Percentiles rank a stretch among this genome's conserved stretches.
These are phyloP conservation scores for Ganoderma resinaceum DNA, from an alignment of 1,284 basidiomycete genomes.

Conservation along the genomic window DNA sequence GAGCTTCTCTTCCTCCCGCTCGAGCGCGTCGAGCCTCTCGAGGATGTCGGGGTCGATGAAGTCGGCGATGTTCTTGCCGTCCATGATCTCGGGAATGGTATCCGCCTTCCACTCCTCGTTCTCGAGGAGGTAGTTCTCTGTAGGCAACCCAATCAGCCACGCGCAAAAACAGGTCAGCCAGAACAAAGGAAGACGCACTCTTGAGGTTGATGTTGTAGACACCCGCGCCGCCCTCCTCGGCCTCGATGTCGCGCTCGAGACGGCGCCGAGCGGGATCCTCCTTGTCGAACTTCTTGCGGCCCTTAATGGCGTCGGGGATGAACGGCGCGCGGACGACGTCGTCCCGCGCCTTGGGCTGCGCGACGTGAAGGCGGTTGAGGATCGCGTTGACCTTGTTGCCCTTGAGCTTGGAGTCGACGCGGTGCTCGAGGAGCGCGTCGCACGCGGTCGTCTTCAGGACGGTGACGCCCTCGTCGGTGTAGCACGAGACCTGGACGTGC, in stretches of 20 bases:
- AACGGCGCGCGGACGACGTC: slow-evolving; percentile 85
- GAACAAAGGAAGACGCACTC: slow-evolving; percentile 57
- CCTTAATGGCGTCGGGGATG: slow-evolving; percentile 84
- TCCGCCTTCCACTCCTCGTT: slow-evolving; percentile 98
- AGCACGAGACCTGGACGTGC: slow-evolving; percentile 86
- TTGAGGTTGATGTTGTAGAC: slow-evolving; percentile 91
- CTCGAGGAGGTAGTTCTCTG: slow-evolving; percentile 91
- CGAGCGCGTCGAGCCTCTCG: slow-evolving; percentile 96
- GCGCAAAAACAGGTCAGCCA: background rate
- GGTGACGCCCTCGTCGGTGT: slow-evolving; percentile 96
- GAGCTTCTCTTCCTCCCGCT: slow-evolving; percentile 95
- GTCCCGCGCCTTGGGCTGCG: slow-evolving; percentile 87
- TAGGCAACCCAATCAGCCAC: slow-evolving; percentile 21
- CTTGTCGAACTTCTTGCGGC: slow-evolving; percentile 86
- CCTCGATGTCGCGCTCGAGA: slow-evolving; percentile 83
- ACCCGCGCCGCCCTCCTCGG: slow-evolving; percentile 86
- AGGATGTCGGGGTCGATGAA: slow-evolving; percentile 99
- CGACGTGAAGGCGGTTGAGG: slow-evolving; percentile 93
- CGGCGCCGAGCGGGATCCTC: slow-evolving; percentile 76
- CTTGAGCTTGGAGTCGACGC: slow-evolving; percentile 92
- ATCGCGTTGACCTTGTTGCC: slow-evolving; percentile 93
- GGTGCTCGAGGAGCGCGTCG: slow-evolving; percentile 90
- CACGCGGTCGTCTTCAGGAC: slow-evolving; percentile 92
- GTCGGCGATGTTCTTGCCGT: slow-evolving; percentile 99
- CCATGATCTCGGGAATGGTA: slow-evolving; percentile 94